These are phyloP conservation scores for Metschnikowia rubicola DNA, from an alignment of 805 yeast genomes.

Conservation along the genomic window DNA sequence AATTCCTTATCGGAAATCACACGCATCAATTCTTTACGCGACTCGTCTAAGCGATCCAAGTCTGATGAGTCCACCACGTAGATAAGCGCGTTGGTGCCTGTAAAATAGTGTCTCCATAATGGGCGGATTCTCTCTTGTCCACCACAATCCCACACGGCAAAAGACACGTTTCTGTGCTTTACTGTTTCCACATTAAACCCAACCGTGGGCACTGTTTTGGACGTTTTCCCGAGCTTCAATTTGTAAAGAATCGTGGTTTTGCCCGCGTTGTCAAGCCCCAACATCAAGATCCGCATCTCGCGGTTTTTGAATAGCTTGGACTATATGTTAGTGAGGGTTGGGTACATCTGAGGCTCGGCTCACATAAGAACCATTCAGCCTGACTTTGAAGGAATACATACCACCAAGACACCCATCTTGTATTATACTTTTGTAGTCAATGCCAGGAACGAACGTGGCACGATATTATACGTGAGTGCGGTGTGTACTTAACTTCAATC, in stretches of 20 bases:
- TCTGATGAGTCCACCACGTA: slow-evolving; percentile 88
- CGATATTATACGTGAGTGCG: too few relatives aligned
- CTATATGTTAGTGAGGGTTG: slow-evolving; percentile 18
- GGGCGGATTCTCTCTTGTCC: slow-evolving; percentile 93
- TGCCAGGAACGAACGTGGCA: neutral
- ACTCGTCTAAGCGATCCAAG: slow-evolving; percentile 65
- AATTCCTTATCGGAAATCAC: slow-evolving; percentile 82
- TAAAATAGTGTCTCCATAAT: slow-evolving; percentile 92
- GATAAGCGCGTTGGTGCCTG: slow-evolving; percentile 88
- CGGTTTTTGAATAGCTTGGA: slow-evolving; percentile 63
- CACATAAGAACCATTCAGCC: too few relatives aligned
- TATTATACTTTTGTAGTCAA: neutral
- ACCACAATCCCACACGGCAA: slow-evolving; percentile 94
- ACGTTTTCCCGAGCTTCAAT: slow-evolving; percentile 69
- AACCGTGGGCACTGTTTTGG: slow-evolving; percentile 76
- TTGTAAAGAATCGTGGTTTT: slow-evolving; percentile 86
- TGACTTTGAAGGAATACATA: slow-evolving; percentile 8
- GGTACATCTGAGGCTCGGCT: neutral
- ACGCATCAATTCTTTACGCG: slow-evolving; percentile 71
- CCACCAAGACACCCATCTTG: slow-evolving; percentile 22
- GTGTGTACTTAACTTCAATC: too few relatives aligned
- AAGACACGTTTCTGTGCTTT: slow-evolving; percentile 73
- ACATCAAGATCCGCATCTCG: slow-evolving; percentile 93
- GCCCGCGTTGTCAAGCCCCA: slow-evolving; percentile 92
- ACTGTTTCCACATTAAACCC: slow-evolving; percentile 92